These are phyloP conservation scores for Candida argentea DNA, from an alignment of 805 yeast genomes.

Conservation along the genomic window DNA sequence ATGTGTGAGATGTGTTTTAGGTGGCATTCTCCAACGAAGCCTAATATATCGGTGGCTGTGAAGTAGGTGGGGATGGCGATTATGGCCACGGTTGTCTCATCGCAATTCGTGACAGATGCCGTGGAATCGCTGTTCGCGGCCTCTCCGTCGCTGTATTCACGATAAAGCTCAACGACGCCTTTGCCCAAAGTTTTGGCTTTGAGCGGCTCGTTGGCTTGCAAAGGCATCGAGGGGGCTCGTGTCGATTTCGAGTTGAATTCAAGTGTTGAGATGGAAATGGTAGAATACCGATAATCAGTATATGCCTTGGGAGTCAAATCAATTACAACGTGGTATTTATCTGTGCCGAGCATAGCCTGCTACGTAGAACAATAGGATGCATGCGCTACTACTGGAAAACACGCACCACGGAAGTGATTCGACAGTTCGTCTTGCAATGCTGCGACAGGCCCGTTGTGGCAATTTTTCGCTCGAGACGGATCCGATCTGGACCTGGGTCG, in stretches of 20 bases:
- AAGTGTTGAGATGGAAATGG: constrained; percentile 10
- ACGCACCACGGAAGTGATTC: no score
- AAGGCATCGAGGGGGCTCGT: not conserved
- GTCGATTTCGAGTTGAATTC: constrained; percentile 1
- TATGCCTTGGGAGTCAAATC: constrained; percentile 9
- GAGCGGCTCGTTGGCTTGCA: constrained; percentile 31
- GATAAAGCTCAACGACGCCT: constrained; percentile 62
- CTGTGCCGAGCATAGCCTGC: constrained; percentile 38
- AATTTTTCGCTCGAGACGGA: no score
- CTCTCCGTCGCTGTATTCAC: constrained; percentile 34
- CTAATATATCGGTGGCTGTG: constrained; percentile 73
- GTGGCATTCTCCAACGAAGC: constrained; percentile 62
- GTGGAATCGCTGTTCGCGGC: not conserved
- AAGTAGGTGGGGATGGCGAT: constrained; percentile 84
- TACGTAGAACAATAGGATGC: no score
- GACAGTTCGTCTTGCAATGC: no score
- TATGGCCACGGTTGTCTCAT: constrained; percentile 64
- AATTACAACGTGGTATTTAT: constrained; percentile 26
- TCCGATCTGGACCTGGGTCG: no score
- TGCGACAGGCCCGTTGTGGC: no score
- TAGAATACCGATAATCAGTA: constrained; percentile 24
- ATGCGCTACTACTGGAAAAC: no score
- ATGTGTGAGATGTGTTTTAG: constrained; percentile 55
- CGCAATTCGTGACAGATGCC: constrained; percentile 23
- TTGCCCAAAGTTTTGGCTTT: constrained; percentile 59